Percentiles rank a stretch among this genome's conserved stretches.
Conservation (phyloP, 2,329 filamentous ascomycete genomes). For the Colletotrichum agaves region DNA sequence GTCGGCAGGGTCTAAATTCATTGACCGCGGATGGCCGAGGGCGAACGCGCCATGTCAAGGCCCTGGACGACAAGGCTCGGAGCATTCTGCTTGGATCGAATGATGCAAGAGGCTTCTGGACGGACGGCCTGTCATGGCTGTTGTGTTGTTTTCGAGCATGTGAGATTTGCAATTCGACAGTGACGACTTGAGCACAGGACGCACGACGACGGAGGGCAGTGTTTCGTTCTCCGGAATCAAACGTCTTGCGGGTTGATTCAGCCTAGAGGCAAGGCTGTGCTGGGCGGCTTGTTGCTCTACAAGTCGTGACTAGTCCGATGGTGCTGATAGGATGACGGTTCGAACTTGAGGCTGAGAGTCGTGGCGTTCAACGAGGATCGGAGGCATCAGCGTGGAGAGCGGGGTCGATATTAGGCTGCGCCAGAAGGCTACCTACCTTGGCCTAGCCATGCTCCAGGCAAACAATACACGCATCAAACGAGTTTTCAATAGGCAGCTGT, state of each 20-base stretch:
- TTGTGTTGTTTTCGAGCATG: neutral
- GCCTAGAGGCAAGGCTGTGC: slow-evolving; percentile 1
- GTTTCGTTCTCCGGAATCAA: neutral
- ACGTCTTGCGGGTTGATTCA: neutral
- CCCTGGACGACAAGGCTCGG: neutral
- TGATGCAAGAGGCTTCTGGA: slow-evolving; percentile 27
- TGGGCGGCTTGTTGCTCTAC: neutral
- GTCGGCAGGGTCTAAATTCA: neutral
- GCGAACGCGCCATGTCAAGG: neutral
- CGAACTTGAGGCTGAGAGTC: neutral
- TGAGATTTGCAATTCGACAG: neutral
- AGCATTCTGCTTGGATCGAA: neutral
- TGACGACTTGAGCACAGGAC: neutral
- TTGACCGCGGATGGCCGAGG: slow-evolving; percentile 2
- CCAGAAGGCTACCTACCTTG: neutral
- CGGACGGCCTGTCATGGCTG: neutral
- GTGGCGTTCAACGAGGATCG: neutral
- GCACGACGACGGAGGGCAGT: neutral
- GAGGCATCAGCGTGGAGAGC: slow-evolving; percentile 26
- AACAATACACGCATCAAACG: neutral
- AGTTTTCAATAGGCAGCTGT: no score
- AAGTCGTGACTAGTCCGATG: neutral
- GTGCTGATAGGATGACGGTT: neutral
- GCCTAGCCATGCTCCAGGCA: neutral
- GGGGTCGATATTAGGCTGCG: neutral